A percentile compares a stretch with the other conserved stretches of the same genome.
Conservation (phyloP, 2,329 filamentous ascomycete species). For the Diaporthe nobilis region DNA sequence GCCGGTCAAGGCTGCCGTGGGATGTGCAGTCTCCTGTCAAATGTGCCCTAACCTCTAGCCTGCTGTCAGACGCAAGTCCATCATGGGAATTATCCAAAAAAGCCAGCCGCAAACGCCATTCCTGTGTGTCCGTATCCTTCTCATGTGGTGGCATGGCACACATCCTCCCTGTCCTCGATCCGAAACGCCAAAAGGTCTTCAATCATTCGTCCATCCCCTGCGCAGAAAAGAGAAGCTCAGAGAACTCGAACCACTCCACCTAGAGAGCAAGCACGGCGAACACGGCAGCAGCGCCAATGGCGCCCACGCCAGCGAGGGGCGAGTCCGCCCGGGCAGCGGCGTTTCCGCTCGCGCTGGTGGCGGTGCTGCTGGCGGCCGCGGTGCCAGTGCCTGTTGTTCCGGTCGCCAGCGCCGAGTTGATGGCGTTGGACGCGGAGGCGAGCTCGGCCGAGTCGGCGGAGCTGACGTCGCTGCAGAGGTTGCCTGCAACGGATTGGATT, state of each 20-base stretch:
- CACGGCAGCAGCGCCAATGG: slow-evolving; percentile 38
- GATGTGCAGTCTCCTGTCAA: not conserved
- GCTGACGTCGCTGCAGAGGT: slow-evolving; percentile 38
- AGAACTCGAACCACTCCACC: not conserved
- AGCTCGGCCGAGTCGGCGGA: slow-evolving; percentile 27
- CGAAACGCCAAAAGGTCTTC: slow-evolving; percentile 1
- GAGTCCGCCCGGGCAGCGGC: slow-evolving; percentile 15
- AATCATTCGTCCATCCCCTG: not conserved
- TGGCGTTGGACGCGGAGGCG: slow-evolving; percentile 38
- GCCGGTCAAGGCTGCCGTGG: not conserved
- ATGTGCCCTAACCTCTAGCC: not conserved
- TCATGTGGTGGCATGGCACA: not conserved
- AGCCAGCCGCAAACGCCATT: slow-evolving; percentile 6
- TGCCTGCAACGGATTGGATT: slow-evolving; percentile 25
- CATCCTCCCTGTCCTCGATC: not conserved
- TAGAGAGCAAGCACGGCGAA: slow-evolving; percentile 39
- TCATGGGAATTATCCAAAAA: not conserved
- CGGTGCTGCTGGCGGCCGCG: not conserved
- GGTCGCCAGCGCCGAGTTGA: slow-evolving; percentile 34
- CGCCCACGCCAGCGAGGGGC: slow-evolving; percentile 36
- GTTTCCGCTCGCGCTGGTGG: slow-evolving; percentile 31
- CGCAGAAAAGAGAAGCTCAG: not conserved
- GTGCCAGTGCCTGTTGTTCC: slow-evolving; percentile 1
- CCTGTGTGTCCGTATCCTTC: not conserved
- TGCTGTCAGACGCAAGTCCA: not conserved